Evolutionary conservation across 2,329 filamentous ascomycete species (phyloP).

Genomic region (Xenoacremonium recifei): DNA sequence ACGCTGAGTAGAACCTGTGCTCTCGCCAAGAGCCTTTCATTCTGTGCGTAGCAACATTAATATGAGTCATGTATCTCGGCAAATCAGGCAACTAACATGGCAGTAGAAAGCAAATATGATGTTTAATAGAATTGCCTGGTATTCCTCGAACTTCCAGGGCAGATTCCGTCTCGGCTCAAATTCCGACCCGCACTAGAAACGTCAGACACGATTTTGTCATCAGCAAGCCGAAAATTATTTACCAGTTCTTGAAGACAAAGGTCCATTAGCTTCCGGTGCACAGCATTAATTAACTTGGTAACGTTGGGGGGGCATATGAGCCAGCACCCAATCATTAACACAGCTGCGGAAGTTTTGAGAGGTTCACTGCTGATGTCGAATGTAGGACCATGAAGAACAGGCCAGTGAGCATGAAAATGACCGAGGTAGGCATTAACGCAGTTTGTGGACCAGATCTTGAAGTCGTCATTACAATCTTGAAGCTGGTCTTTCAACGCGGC

Average conservation of each 20-base stretch:
- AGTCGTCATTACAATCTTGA: constrained; percentile 1
- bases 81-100: constrained; percentile 31
- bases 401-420: constrained; percentile 40
- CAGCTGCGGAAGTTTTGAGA: constrained; percentile 24
- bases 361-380: constrained; percentile 31
- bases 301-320: constrained; percentile 27
- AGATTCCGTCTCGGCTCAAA: constrained; percentile 14
- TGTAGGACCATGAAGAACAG: constrained; percentile 37
- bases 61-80: too few relatives aligned
- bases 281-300: constrained; percentile 24
- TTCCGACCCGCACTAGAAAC: constrained; percentile 10
- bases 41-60: too few relatives aligned
- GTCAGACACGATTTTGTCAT: constrained; percentile 3
- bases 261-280: constrained; percentile 32
- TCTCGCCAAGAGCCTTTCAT: constrained; percentile 28
- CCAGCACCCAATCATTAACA: constrained; percentile 41
- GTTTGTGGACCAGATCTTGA: constrained; percentile 16
- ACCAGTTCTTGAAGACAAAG: constrained; percentile 28
- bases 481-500: constrained; percentile 10
- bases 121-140: constrained; percentile 35
- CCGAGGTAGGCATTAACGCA: constrained; percentile 34
- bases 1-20: constrained; percentile 33
- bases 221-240: constrained; percentile 8
- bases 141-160: constrained; percentile 30
- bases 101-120: constrained; percentile 39